A percentile compares a stretch with the other conserved stretches of the same genome.
Conservation (phyloP, 306 rosid species). For the Canavalia gladiata region DNA sequence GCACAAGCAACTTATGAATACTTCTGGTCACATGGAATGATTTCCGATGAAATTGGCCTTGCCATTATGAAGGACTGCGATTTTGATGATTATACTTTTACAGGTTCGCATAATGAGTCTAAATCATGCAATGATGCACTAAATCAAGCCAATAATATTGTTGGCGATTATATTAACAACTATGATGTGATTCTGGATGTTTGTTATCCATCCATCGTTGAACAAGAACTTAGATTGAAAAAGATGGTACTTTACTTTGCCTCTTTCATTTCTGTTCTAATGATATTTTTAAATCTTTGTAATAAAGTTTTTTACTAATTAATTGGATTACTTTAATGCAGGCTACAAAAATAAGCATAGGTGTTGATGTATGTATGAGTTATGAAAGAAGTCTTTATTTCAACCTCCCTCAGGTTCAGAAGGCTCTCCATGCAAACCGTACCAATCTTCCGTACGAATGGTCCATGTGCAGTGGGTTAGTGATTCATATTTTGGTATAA, state of each 20-base stretch:
- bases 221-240: constrained; percentile 82
- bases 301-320: neutral
- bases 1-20: constrained; percentile 73
- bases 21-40: constrained; percentile 97
- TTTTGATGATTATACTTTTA: constrained; percentile 66
- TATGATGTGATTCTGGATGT: constrained; percentile 91
- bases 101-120: constrained; percentile 64
- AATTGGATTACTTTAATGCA: constrained; percentile 43
- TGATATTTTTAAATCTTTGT: neutral
- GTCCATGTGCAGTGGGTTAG: constrained; percentile 87
- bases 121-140: constrained; percentile 65
- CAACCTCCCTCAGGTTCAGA: constrained; percentile 89
- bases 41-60: constrained; percentile 86
- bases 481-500: neutral
- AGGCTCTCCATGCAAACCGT: constrained; percentile 93
- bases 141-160: constrained; percentile 58
- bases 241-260: constrained; percentile 64
- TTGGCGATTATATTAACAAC: constrained; percentile 68
- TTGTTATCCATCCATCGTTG: constrained; percentile 83
- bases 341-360: constrained; percentile 82
- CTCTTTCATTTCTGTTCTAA: neutral
- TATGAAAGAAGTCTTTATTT: constrained; percentile 70
- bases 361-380: constrained; percentile 86
- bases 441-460: constrained; percentile 77
- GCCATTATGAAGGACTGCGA: constrained; percentile 73